A percentile compares a stretch with the other conserved stretches of the same genome.
Evolutionary conservation across 2,329 filamentous ascomycete species (phyloP).

Genomic region (Arthrocladium fulminans): DNA sequence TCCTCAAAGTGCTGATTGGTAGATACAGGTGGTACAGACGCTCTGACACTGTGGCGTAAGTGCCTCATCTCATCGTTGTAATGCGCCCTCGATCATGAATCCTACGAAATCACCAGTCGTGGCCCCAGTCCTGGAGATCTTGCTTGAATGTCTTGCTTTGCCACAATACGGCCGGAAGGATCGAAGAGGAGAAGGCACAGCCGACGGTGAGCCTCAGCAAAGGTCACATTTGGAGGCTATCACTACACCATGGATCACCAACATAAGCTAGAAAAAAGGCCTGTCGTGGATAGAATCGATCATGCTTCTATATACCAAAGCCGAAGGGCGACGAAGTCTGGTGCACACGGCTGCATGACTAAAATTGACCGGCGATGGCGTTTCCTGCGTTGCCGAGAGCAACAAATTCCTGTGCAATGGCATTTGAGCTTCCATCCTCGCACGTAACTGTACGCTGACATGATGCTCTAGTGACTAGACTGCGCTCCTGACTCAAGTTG

Average conservation of each 20-base stretch:
- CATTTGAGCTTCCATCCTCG: too few relatives aligned
- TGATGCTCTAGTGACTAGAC: neutral
- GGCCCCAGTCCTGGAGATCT: slow-evolving; percentile 1
- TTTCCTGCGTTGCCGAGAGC: neutral
- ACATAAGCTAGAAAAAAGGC: too few relatives aligned
- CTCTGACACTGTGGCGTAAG: slow-evolving; percentile 1
- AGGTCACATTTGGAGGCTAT: too few relatives aligned
- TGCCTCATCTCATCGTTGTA: neutral
- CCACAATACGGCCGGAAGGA: too few relatives aligned
- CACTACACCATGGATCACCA: too few relatives aligned
- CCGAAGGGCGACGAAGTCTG: neutral
- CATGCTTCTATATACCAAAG: neutral
- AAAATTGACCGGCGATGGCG: neutral
- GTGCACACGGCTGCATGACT: neutral
- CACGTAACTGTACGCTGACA: neutral
- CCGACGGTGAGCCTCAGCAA: too few relatives aligned
- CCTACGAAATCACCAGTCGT: slow-evolving; percentile 1
- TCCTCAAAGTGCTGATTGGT: slow-evolving; percentile 4
- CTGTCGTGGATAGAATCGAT: neutral
- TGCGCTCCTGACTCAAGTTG: too few relatives aligned
- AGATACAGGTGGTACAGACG: neutral
- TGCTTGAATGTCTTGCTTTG: too few relatives aligned
- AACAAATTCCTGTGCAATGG: too few relatives aligned
- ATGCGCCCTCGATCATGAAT: neutral
- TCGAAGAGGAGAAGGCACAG: too few relatives aligned